Percentiles rank a stretch among this genome's conserved stretches.
phyloP scores from a whole-genome alignment of 2,329 filamentous ascomycete genomes.

The Alternaria postmessia region DNA sequence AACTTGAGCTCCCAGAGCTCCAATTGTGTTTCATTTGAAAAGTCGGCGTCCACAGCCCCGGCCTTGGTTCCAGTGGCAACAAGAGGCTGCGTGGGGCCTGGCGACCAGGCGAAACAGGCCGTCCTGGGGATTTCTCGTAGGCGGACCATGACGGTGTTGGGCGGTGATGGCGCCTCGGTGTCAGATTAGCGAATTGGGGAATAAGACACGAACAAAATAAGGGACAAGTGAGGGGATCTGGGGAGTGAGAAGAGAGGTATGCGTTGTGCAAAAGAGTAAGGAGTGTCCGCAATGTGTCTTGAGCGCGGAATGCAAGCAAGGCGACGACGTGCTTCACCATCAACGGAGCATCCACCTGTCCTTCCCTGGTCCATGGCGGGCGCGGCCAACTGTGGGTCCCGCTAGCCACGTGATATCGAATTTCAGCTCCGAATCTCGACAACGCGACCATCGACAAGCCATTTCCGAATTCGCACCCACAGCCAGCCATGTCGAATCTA shows the following conservation, averaged over 20 bases:
- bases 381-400: constrained; percentile 22
- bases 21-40: constrained; percentile 95
- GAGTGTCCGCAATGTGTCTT: constrained; percentile 31
- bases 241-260: constrained; percentile 18
- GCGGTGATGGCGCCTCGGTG: constrained; percentile 43
- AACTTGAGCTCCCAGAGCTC: constrained; percentile 95
- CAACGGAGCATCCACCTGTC: constrained; percentile 45
- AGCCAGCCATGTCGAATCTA: constrained; percentile 62
- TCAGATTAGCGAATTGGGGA: constrained; percentile 32
- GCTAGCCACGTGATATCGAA: constrained; percentile 37
- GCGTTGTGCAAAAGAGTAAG: constrained; percentile 21
- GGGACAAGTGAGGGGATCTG: constrained; percentile 18
- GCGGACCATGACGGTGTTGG: constrained; percentile 77
- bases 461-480: constrained; percentile 6
- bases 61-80: constrained; percentile 94
- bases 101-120: constrained; percentile 96
- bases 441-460: constrained; percentile 1
- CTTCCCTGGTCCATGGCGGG: constrained; percentile 37
- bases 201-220: constrained; percentile 30
- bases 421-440: constrained; percentile 18
- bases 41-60: constrained; percentile 94
- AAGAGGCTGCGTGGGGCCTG: constrained; percentile 77
- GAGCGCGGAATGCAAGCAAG: constrained; percentile 26
- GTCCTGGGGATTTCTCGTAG: constrained; percentile 96
- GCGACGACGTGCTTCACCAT: constrained; percentile 39